Percentiles rank a stretch among this genome's conserved stretches.
These are phyloP conservation scores for Thuja plicata DNA, from an alignment of 83 land plant genomes.

Conservation along the genomic window DNA sequence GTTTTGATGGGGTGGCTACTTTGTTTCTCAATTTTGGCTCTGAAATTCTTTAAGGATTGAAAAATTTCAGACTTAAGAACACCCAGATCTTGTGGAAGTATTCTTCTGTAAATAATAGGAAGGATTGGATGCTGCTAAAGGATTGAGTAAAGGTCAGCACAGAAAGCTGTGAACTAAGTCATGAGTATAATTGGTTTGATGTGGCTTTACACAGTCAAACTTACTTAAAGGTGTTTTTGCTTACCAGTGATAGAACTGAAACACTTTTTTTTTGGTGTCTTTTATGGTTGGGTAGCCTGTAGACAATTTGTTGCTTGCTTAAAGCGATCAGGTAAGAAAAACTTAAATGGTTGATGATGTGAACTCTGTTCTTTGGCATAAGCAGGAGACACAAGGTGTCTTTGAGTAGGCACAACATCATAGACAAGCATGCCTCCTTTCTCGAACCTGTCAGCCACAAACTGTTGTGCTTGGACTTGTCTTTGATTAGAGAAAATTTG, in stretches of 20 bases:
- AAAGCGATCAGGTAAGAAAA: neutral
- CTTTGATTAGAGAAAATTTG: neutral
- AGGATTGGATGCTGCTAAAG: neutral
- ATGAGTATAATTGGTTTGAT: neutral
- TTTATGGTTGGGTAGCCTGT: neutral
- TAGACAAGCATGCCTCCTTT: neutral
- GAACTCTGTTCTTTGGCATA: neutral
- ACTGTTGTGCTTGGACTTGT: neutral
- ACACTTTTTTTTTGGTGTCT: neutral
- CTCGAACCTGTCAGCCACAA: neutral
- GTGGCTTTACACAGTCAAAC: neutral
- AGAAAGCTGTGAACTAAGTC: neutral
- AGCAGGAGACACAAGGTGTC: neutral
- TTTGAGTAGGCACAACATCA: neutral
- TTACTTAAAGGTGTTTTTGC: no score
- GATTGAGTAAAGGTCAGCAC: constrained; percentile 4
- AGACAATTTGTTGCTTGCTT: neutral
- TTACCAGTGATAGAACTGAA: neutral
- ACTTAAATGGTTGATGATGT: neutral
- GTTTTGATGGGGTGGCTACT: neutral
- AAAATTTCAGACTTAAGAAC: no score
- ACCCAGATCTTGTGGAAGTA: no score
- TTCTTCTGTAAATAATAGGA: neutral
- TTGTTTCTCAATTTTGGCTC: neutral
- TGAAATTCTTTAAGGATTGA: neutral